phyloP scores from a whole-genome alignment of 306 rosid genomes.

The Prinsepia uniflora region DNA sequence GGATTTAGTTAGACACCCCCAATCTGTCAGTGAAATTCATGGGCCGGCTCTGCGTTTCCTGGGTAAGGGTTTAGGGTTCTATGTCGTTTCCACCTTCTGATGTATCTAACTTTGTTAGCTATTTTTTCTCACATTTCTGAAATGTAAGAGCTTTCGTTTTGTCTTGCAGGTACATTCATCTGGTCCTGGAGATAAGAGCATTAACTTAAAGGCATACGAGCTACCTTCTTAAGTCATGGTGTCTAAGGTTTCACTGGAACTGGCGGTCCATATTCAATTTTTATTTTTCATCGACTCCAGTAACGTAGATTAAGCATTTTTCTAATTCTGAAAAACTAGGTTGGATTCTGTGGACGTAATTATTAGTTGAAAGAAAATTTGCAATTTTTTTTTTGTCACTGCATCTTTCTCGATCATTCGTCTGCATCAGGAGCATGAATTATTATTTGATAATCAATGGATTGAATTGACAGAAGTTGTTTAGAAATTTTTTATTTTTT shows the following conservation, averaged over 20 bases:
- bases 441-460: no score
- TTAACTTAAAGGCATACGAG: background rate
- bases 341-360: background rate
- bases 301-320: background rate
- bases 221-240: background rate
- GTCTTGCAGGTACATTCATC: background rate
- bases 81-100: background rate
- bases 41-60: background rate
- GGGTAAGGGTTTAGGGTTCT: background rate
- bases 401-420: background rate
- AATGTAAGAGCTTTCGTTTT: background rate
- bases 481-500: no score
- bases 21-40: background rate
- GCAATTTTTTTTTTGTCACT: background rate
- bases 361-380: background rate
- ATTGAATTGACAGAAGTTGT: no score
- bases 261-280: background rate
- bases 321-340: background rate
- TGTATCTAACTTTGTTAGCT: background rate
- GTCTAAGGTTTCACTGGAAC: background rate
- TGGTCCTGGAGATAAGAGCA: no score
- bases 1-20: background rate
- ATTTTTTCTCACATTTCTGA: background rate
- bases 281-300: background rate
- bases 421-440: background rate